Evolutionary conservation across 768 basidiomycete genomes (phyloP), one percentile per base, ranked within the genome.

Genomic region (Serendipita vermifera): DNA sequence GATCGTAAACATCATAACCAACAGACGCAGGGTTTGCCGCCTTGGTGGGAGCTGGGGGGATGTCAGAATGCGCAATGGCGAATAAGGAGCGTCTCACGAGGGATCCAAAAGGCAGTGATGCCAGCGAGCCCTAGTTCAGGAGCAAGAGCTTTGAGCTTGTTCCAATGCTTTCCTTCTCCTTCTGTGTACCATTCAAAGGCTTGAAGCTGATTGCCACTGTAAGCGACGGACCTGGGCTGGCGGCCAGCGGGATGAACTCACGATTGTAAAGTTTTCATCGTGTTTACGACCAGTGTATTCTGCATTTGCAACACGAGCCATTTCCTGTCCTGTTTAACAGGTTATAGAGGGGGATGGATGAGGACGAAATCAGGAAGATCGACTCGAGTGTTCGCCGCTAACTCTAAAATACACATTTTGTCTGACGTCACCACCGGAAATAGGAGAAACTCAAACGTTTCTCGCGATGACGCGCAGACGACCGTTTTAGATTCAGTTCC

Each of bases 1-100:
- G 13, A 48, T 62, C 61, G 48, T 62, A 62, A 32, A 58, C 40
- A 51, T 61, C 61, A 32, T 61, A 61, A 20, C 60, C 60, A 27
- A 61, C 60, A 22, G 59, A 59, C 5, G 46, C 5, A 31, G 46
- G 46, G 3, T 31, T 31, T 26, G 56, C 43, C 5, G 56, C 56
- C 51, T 57, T 57, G 29, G 56, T 57, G 9, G 56, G 56, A 9
- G 56, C 56, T 57, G 32, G 7, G n/a, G 46, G 24, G 27, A 26
- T 40, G 35, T 9, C 20, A 43, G 17, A 22, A 27, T 39, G 55
- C 13, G 35, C 14, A 15, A 14, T 5, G 36, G 7, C 33, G 54
- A 55, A n/a, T 4, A 17, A 14, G 24, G n/a, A n/a, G 38, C 31
- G 33, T n/a, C 58, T 20, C 13, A 59, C 58, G 55, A 31, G 58